These are phyloP conservation scores for Saccharum spontaneum DNA, from an alignment of 176 grass and related monocot genomes.

Conservation along the genomic window DNA sequence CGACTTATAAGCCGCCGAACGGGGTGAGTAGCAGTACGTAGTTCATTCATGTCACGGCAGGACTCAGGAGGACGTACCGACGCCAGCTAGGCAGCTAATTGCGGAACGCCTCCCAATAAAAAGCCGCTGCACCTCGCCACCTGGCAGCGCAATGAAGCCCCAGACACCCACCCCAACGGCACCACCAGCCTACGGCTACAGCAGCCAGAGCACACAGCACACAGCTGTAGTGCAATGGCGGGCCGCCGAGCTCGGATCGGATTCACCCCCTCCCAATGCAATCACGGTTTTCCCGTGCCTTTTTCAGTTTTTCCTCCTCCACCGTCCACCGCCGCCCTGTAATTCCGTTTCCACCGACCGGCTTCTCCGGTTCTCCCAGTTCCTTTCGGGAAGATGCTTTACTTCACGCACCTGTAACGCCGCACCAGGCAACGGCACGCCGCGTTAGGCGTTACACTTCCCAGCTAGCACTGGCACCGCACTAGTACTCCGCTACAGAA, in stretches of 20 bases:
- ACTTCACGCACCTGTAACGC: slow-evolving; percentile 20
- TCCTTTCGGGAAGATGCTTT: slow-evolving; percentile 10
- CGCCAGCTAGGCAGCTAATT: not conserved
- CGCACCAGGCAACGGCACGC: not conserved
- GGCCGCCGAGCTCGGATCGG: not conserved
- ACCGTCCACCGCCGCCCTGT: not conserved
- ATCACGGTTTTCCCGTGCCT: not conserved
- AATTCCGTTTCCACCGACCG: not conserved
- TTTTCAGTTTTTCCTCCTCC: not conserved
- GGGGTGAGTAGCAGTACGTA: not conserved
- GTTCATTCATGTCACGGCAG: not conserved
- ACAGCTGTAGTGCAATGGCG: not conserved
- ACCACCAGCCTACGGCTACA: not conserved
- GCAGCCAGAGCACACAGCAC: not conserved
- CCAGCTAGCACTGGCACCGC: not conserved
- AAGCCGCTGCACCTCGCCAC: not conserved
- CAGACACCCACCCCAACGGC: not conserved
- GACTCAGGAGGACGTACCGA: not conserved
- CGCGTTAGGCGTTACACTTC: not conserved
- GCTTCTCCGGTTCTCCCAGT: not conserved
- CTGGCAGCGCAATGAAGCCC: not conserved
- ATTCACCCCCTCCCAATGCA: not conserved
- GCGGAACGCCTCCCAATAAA: slow-evolving; percentile 21
- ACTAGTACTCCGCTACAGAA: not conserved
- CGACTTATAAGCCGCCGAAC: too few relatives aligned